Evolutionary conservation across 2,329 filamentous ascomycete genomes (phyloP), one percentile per base, ranked within the genome.

Genomic region (Aspergillus udagawae): DNA sequence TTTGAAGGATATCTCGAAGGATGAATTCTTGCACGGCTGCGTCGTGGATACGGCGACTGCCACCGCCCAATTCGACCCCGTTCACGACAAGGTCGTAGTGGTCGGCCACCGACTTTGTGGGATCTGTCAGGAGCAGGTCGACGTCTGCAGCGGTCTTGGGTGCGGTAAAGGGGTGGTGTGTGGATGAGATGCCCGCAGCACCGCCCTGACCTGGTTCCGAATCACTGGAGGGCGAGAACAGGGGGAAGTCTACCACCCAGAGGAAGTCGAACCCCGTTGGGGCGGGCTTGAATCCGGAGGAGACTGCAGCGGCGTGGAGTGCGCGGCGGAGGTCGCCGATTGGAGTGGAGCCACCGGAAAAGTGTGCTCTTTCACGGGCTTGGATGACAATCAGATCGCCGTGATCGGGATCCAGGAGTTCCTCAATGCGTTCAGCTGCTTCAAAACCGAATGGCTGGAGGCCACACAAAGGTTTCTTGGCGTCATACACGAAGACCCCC

Each of bases 21-120:
- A 99, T 82, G 63, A 90, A 91, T 63, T 92, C 87, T 70, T 99
- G 94, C 65, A 97, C 82, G 0, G 84, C 80, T 0, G 91, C 87
- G 47, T 89, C 83, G 75, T 99, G 94, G 56, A 97, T 97, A 82
- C 94, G 90, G 14, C 91, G 85, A 72, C 90, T 96, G 35, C 94
- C 95, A 10, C 94, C 94, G 27, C 94, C 94, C 1, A 99, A 83
- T 74, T 99, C 94, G 4, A 96, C 86, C 3, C 94, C 94, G 70
- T 99, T 99, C 65, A 97, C 84, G 0, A 99, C 93, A 14, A 99
- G 85, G 67, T 99, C 94, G 75, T 97, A 99, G 70, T 96, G 92
- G 66, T 96, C 93, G 3, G 89, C 95, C 64, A 83, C 84, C 1
- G 86, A 91, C 49, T 81, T 75, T 0, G 91, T 80, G 0, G 94